Evolutionary conservation across 306 rosid species (phyloP).

Genomic region (Bauhinia variegata): DNA sequence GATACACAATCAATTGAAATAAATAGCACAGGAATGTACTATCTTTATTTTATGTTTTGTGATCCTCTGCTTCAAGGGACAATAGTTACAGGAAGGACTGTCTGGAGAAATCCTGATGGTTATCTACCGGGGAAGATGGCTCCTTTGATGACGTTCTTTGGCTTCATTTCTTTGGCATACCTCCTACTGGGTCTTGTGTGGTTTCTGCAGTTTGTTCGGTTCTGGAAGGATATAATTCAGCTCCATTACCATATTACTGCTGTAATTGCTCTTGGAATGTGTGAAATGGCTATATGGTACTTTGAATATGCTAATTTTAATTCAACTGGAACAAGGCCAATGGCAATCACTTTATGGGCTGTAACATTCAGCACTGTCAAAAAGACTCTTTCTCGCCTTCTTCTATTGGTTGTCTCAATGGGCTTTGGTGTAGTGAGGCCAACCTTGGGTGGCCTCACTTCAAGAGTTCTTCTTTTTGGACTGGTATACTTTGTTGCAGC

Average conservation of each 20-base stretch:
- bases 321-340: conserved; percentile 84
- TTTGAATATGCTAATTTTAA: conserved; percentile 89
- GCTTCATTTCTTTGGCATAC: conserved; percentile 84
- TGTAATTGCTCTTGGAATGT: conserved; percentile 91
- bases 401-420: conserved; percentile 89
- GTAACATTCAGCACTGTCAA: conserved; percentile 81
- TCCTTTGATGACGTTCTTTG: conserved; percentile 79
- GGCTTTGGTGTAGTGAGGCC: conserved; percentile 84
- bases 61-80: conserved; percentile 73
- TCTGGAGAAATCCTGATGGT: too few relatives aligned
- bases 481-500: conserved; percentile 69
- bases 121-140: conserved; percentile 90
- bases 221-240: conserved; percentile 81
- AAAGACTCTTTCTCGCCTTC: conserved; percentile 83
- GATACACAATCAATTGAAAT: conserved; percentile 43
- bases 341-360: conserved; percentile 89
- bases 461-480: conserved; percentile 67
- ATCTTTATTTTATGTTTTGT: conserved; percentile 85
- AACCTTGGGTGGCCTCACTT: conserved; percentile 73
- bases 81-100: conserved; percentile 71
- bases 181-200: conserved; percentile 73
- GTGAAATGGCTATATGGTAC: conserved; percentile 96
- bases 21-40: conserved; percentile 80
- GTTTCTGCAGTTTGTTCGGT: conserved; percentile 82
- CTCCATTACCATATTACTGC: conserved; percentile 85